A percentile compares a stretch with the other conserved stretches of the same genome.
These are phyloP conservation scores for Globisporangium cystogenes DNA, from an alignment of 352 stramenopile species.

Conservation along the genomic window DNA sequence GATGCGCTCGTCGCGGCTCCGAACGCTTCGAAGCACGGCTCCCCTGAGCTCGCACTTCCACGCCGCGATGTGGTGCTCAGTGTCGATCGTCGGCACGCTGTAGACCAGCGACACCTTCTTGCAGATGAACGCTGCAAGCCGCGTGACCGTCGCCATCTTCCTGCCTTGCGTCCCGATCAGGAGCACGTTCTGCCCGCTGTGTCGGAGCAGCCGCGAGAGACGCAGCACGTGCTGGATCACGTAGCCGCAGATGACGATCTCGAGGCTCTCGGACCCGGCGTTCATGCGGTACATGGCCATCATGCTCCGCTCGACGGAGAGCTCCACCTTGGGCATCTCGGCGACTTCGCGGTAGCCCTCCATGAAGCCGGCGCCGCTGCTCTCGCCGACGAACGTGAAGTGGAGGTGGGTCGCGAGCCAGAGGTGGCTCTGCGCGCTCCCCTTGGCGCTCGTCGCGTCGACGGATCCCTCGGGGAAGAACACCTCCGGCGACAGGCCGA, in stretches of 20 bases:
- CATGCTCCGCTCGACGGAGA: constrained; percentile 52
- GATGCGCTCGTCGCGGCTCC: constrained; percentile 21
- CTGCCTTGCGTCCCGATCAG: constrained; percentile 36
- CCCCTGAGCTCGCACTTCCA: constrained; percentile 36
- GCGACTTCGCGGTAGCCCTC: constrained; percentile 55
- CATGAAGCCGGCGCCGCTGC: constrained; percentile 22
- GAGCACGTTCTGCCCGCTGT: constrained; percentile 29
- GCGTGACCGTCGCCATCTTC: constrained; percentile 47
- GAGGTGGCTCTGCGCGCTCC: constrained; percentile 11
- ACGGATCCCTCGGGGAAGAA: constrained; percentile 23
- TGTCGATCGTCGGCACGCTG: constrained; percentile 8
- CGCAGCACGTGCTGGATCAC: constrained; percentile 55
- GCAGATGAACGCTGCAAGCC: constrained; percentile 49
- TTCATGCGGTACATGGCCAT: constrained; percentile 39
- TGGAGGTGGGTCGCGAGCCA: constrained; percentile 47
- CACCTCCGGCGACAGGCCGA: constrained; percentile 33
- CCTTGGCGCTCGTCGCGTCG: constrained; percentile 14
- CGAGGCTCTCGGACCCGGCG: constrained; percentile 23
- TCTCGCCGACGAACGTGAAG: constrained; percentile 56
- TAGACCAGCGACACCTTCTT: constrained; percentile 30
- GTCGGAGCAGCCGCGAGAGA: constrained; percentile 37
- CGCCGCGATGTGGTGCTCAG: neutral
- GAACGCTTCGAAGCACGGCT: constrained; percentile 38
- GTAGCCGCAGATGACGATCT: constrained; percentile 47
- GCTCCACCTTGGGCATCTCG: constrained; percentile 44